Base-by-base conservation (phyloP, 2,329 filamentous ascomycete genomes). In the Aspergillus bombycis region DNA sequence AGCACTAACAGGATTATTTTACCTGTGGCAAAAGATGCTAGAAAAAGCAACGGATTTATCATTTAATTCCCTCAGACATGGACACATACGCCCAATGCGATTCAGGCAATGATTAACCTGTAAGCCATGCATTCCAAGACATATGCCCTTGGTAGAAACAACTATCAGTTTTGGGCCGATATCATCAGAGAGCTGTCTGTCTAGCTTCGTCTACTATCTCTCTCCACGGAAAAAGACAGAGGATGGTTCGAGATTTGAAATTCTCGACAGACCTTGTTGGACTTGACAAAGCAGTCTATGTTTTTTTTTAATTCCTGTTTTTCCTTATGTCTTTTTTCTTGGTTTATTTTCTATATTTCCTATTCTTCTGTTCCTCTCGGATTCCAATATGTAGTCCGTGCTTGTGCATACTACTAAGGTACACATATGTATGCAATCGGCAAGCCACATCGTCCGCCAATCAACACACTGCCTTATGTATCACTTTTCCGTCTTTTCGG, bases 371-470 rank as follows among this genome's bases (percentile, higher is more conserved):
- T 32, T 50, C 50, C 1, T 7, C 16, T 23, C 14, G 12, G 8
- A 36, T 34, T 34, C 32, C 36, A 53, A 53, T 59, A 48, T 59
- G 57, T 38, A 59, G 36, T 43, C 34, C 32, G 57, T 50, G 36
- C 45, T n/a, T 36, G 28, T 54, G 58, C 58, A 60, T 53, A 36
- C 26, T 26, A n/a, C 56, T 34, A 34, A 36, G 34, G 34, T 36
- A 36, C 34, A 36, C 34, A 58, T 28, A 59, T 60, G 58, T 52
- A 54, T 60, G 58, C 26, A 54, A 52, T 52, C 48, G 21, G 52
- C 38, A 60, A 60, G 48, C 58, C 58, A 60, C 58, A 53, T 5
- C 54, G 43, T 23, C 48, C 58, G 43, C 58, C 32, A 54, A 60
- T 53, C 36, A 32, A 30, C 45, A 50, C 43, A 41, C 19, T 16